Evolutionary conservation across 148 eudicot genomes (phyloP).

Genomic region (Selenicereus undatus): DNA sequence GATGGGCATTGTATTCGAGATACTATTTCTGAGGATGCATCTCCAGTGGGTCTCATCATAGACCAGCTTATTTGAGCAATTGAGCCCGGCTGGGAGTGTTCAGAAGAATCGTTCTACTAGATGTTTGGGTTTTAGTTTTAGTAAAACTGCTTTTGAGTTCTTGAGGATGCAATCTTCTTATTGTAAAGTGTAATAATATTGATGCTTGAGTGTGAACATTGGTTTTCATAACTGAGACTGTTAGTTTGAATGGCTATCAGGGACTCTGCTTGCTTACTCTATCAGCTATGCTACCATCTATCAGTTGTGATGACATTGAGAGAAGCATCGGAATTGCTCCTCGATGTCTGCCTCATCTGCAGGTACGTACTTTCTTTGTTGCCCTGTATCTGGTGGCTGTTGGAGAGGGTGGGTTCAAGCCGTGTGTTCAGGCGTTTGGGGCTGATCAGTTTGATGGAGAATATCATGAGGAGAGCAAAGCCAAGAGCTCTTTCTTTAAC

Average conservation of each 20-base stretch:
- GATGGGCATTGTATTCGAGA: too few species aligned
- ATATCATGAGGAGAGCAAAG: constrained; percentile 49
- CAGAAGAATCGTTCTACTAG: too few species aligned
- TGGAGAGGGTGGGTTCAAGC: constrained; percentile 78
- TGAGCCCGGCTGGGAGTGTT: too few species aligned
- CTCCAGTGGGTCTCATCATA: too few species aligned
- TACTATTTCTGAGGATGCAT: too few species aligned
- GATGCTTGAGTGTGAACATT: not conserved
- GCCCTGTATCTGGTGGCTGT: constrained; percentile 60
- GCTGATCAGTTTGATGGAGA: constrained; percentile 81
- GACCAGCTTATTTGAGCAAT: too few species aligned
- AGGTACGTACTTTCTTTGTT: constrained; percentile 48
- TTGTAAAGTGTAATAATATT: too few species aligned
- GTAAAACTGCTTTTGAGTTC: too few species aligned
- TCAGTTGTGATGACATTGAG: constrained; percentile 20
- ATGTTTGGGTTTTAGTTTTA: too few species aligned
- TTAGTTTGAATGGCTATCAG: constrained; percentile 27
- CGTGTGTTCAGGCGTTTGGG: constrained; percentile 86
- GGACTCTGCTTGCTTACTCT: constrained; percentile 59
- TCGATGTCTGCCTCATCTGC: constrained; percentile 35
- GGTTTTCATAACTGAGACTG: not conserved
- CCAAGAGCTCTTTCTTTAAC: constrained; percentile 77
- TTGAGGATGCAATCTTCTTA: too few species aligned
- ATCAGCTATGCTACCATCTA: constrained; percentile 47
- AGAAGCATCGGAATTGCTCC: constrained; percentile 5